phyloP scores from a whole-genome alignment of 768 basidiomycete species.

The Inosperma sp. region DNA sequence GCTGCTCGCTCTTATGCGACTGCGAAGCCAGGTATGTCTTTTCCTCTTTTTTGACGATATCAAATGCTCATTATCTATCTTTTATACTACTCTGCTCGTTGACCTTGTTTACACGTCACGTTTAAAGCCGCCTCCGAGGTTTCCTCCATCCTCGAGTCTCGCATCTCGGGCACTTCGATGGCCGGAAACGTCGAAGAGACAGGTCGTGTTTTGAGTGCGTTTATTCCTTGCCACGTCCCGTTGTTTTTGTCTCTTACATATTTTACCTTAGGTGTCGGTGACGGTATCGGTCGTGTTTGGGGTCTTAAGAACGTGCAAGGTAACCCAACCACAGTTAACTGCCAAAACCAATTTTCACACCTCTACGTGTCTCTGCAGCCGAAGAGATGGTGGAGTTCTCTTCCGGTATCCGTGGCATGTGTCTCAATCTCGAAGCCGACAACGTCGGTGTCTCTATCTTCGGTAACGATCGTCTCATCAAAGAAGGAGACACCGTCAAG shows the following conservation, averaged over 20 bases:
- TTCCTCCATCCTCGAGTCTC: slow-evolving; percentile 97
- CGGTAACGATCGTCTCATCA: slow-evolving; percentile 96
- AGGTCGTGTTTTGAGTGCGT: slow-evolving; percentile 95
- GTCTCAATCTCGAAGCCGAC: slow-evolving; percentile 99
- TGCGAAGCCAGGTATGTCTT: slow-evolving; percentile 86
- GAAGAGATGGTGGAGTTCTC: slow-evolving; percentile 99
- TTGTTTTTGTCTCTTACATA: slow-evolving; percentile 17
- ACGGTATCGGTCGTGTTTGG: slow-evolving; percentile 99
- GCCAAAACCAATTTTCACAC: slow-evolving; percentile 11
- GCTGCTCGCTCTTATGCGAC: slow-evolving; percentile 89
- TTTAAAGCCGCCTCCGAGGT: slow-evolving; percentile 93
- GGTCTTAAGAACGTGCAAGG: slow-evolving; percentile 98
- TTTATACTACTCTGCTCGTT: slow-evolving; percentile 18
- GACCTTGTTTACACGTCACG: slow-evolving; percentile 34
- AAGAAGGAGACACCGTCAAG: slow-evolving; percentile 99
- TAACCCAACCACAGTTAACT: slow-evolving; percentile 30
- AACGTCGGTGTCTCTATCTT: slow-evolving; percentile 99
- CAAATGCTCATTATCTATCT: slow-evolving; percentile 18
- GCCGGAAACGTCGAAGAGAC: slow-evolving; percentile 98
- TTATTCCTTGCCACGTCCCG: neutral
- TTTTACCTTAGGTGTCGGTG: slow-evolving; percentile 79
- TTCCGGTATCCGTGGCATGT: slow-evolving; percentile 99
- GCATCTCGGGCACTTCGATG: slow-evolving; percentile 88
- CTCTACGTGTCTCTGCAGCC: slow-evolving; percentile 44
- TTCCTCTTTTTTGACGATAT: slow-evolving; percentile 5